Evolutionary conservation across 139 green algal species (phyloP).

Genomic region (Chlorella ohadii): DNA sequence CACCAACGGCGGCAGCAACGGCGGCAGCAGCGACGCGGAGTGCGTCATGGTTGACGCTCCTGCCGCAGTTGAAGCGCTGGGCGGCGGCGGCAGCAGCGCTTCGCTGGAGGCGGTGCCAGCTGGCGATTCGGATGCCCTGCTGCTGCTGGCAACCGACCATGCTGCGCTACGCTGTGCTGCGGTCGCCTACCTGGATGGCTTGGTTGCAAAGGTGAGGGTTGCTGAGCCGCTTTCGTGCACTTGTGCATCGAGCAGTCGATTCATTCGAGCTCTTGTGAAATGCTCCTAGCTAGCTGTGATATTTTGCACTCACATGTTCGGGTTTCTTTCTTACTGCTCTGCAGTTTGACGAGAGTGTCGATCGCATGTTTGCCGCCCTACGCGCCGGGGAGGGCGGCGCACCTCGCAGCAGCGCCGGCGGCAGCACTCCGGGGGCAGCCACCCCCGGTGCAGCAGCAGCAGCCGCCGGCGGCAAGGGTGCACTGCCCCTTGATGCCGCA

Average conservation of each 20-base stretch:
- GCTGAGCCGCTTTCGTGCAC: no score
- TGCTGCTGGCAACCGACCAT: constrained; percentile 31
- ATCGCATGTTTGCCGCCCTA: constrained; percentile 15
- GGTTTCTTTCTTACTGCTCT: no score
- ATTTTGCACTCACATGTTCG: no score
- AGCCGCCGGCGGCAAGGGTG: no score
- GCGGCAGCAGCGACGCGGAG: constrained; percentile 16
- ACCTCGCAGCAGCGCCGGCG: not conserved
- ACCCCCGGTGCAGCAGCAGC: not conserved
- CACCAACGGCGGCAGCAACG: constrained; percentile 20
- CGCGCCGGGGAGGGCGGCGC: not conserved
- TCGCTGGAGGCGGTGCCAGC: constrained; percentile 1
- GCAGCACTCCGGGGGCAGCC: constrained; percentile 6
- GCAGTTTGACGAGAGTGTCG: constrained; percentile 30
- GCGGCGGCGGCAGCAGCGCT: not conserved
- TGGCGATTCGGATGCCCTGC: constrained; percentile 27
- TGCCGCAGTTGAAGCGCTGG: not conserved
- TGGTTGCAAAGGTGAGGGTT: constrained; percentile 42
- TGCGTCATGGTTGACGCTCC: not conserved
- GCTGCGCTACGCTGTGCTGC: constrained; percentile 14
- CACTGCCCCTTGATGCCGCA: not conserved
- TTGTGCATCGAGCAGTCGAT: no score
- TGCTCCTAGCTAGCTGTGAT: no score
- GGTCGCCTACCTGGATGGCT: constrained; percentile 29
- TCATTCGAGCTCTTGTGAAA: no score